Percentiles rank a stretch among this genome's conserved stretches.
These are phyloP conservation scores for Cicer cuneatum DNA, from an alignment of 306 rosid genomes.

Conservation along the genomic window DNA sequence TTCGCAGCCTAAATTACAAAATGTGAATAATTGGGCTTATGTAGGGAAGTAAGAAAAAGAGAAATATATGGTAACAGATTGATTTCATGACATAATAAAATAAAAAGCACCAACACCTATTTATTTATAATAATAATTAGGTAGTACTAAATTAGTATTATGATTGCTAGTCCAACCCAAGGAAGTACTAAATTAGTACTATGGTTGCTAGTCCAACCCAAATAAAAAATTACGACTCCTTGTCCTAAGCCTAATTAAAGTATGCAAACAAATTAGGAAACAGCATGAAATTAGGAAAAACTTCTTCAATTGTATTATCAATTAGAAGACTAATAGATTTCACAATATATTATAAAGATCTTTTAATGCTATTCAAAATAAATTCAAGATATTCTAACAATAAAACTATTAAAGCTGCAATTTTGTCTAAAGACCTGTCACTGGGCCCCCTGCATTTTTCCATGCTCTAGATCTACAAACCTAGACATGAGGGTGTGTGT, in stretches of 20 bases:
- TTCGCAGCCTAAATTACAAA: slow-evolving; percentile 13
- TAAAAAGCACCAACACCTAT: slow-evolving; percentile 22
- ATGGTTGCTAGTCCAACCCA: slow-evolving; percentile 10
- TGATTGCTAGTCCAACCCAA: slow-evolving; percentile 23
- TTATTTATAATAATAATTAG: slow-evolving; percentile 24
- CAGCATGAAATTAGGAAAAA: slow-evolving; percentile 18
- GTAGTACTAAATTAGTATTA: slow-evolving; percentile 1
- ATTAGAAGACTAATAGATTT: slow-evolving; percentile 11
- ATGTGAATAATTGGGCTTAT: slow-evolving; percentile 3
- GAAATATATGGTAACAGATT: slow-evolving; percentile 16
- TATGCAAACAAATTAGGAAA: slow-evolving; percentile 7
- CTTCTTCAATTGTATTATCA: not conserved
- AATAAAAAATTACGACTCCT: slow-evolving; percentile 10
- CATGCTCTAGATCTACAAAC: not conserved
- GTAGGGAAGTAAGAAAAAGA: slow-evolving; percentile 8
- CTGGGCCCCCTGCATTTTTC: not conserved
- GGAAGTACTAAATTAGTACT: not conserved
- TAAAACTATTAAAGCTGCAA: not conserved
- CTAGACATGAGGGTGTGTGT: not conserved
- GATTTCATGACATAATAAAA: slow-evolving; percentile 18
- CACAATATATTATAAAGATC: slow-evolving; percentile 2
- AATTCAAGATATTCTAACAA: not conserved
- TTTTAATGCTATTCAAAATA: not conserved
- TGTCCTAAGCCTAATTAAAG: not conserved
- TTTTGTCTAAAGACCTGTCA: not conserved